Base-by-base conservation (phyloP, 371 early-diverging fungal species). In the Nematocida minor region DNA sequence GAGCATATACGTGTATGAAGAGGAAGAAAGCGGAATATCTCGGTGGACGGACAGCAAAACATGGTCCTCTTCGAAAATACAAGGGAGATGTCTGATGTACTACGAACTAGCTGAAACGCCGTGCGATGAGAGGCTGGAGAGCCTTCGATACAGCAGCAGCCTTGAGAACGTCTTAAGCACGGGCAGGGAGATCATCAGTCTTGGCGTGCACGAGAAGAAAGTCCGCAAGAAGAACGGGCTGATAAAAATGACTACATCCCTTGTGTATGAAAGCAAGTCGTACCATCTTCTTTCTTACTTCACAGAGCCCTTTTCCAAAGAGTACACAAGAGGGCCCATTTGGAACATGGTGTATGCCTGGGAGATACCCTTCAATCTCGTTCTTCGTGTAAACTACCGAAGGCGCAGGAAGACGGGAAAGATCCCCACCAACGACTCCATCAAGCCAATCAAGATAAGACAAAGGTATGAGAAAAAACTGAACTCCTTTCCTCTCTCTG, bases 21-120 rank as follows among this genome's bases (percentile, higher is more conserved):
- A 85, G 46, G 67, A 51, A 16, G 81, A 80, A 36, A 79, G 80
- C 57, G 84, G 82, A n/a, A 85, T 86, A 4, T 79, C 64, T 20
- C 69, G 86, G 31, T 86, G 86, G 85, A 86, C 86, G 53, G 86
- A 86, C 60, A 84, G 86, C 20, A 77, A 79, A 54, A 67, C 79
- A 2, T 86, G 86, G 86, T 83, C 84, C 31, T 83, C 86, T 9
- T 85, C 85, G 2, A 83, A 83, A 48, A 84, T 86, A 79, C 47
- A 49, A 53, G 85, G 86, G 32, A 60, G 83, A 40, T 86, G 82
- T 79, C 71, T 86, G 31, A 20, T 86, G 4, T 86, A 86, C 70
- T 74, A 83, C 29, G 81, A 85, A 60, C 82, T 85, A n/a, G 27
- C 27, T 2, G 51, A 71, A 36, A 81, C 80, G 51, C 67, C 82